phyloP scores from a whole-genome alignment of 495 filamentous ascomycete genomes.

The Aspergillus incahuasiensis region DNA sequence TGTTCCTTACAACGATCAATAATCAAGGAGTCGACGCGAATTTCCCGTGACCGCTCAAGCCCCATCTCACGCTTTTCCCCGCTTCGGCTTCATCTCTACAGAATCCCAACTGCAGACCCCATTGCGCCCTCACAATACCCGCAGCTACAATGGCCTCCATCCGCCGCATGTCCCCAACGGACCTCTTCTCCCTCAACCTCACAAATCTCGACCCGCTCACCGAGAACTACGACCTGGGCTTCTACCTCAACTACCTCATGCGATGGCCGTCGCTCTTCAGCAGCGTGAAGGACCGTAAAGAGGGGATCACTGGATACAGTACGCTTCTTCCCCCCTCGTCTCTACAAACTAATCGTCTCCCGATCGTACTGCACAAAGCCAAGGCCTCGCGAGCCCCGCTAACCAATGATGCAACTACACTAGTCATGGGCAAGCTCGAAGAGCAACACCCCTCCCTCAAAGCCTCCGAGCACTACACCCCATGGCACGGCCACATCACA shows the following conservation, averaged over 20 bases:
- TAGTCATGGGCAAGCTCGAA: constrained; percentile 96
- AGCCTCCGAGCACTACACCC: constrained; percentile 78
- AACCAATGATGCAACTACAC: neutral
- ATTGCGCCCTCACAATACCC: constrained; percentile 7
- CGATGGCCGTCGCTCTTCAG: constrained; percentile 93
- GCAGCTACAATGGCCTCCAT: constrained; percentile 57
- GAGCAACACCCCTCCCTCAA: constrained; percentile 68
- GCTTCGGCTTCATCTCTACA: neutral
- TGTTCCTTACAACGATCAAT: neutral
- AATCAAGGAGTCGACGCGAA: neutral
- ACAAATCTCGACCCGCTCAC: constrained; percentile 88
- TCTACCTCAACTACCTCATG: constrained; percentile 91
- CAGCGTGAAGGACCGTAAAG: constrained; percentile 72
- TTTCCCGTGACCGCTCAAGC: constrained; percentile 26
- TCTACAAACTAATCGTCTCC: neutral
- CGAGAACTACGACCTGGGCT: constrained; percentile 91
- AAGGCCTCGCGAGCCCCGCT: neutral
- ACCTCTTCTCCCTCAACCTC: constrained; percentile 78
- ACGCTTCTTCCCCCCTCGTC: constrained; percentile 21
- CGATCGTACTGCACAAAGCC: neutral
- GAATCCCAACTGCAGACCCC: neutral
- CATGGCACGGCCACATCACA: constrained; percentile 98
- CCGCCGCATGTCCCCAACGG: constrained; percentile 63
- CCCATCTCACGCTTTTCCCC: constrained; percentile 15
- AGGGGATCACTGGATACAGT: constrained; percentile 92